Evolutionary conservation across 441 rosid species (phyloP).

Genomic region (Aleurites moluccanus): DNA sequence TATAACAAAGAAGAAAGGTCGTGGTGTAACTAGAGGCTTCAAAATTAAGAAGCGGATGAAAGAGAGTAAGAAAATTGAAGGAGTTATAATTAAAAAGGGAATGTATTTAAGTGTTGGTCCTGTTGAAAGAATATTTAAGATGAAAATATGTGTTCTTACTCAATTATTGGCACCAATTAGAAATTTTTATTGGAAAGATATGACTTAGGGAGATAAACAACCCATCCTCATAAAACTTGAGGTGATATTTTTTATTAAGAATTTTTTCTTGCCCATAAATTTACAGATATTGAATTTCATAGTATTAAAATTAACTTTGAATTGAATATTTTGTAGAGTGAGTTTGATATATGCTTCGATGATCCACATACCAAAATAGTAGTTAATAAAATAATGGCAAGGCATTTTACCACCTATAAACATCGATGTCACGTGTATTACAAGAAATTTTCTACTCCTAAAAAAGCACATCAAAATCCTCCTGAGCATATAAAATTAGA

Average conservation of each 20-base stretch:
- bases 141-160: not conserved
- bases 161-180: too few species aligned
- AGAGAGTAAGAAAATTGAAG: not conserved
- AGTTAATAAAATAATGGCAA: not conserved
- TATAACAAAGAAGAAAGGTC: not conserved
- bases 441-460: not conserved
- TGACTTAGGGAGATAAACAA: too few species aligned
- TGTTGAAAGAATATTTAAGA: not conserved
- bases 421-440: not conserved
- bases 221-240: too few species aligned
- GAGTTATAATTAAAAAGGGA: not conserved
- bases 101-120: not conserved
- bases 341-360: too few species aligned
- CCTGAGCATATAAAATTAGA: not conserved
- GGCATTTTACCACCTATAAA: not conserved
- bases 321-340: too few species aligned
- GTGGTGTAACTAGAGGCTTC: not conserved
- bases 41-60: not conserved
- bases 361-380: too few species aligned
- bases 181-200: too few species aligned
- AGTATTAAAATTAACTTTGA: too few species aligned
- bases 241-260: too few species aligned
- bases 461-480: not conserved
- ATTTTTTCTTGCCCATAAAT: too few species aligned
- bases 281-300: too few species aligned